Conservation (phyloP, 176 grass and related monocot species). For the Eragrostis nindensis region DNA sequence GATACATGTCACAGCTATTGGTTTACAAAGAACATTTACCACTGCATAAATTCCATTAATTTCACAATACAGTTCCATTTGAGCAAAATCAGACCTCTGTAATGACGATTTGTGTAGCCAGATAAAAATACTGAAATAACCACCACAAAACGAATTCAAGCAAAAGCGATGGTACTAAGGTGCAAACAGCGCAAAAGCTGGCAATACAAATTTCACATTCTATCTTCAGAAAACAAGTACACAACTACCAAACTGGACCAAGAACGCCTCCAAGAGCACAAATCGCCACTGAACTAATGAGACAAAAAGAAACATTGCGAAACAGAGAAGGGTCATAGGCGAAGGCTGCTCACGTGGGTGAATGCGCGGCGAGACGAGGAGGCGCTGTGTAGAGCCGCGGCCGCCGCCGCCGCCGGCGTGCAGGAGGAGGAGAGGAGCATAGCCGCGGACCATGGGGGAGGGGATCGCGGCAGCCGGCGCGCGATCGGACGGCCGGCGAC, state of each 20-base stretch:
- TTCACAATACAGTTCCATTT: background rate
- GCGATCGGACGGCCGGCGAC: slow-evolving; percentile 28
- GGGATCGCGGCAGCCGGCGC: slow-evolving; percentile 22
- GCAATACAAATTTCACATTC: background rate
- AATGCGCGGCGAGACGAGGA: slow-evolving; percentile 12
- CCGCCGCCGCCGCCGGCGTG: slow-evolving; percentile 19
- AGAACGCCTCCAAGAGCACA: background rate
- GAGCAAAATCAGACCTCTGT: background rate
- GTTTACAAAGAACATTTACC: background rate
- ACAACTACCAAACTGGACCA: background rate
- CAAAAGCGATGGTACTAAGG: background rate
- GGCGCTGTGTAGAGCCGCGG: slow-evolving; percentile 36
- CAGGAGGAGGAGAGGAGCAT: slow-evolving; percentile 50
- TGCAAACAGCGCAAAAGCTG: background rate
- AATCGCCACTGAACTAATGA: background rate
- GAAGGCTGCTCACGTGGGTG: slow-evolving; percentile 40
- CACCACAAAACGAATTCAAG: background rate
- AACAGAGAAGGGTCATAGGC: background rate
- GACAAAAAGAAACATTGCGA: background rate
- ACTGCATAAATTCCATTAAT: background rate
- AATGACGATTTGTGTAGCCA: background rate
- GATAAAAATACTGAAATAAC: background rate
- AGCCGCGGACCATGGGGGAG: slow-evolving; percentile 33
- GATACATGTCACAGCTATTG: background rate
- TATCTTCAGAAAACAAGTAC: background rate